Evolutionary conservation across 2,329 filamentous ascomycete genomes (phyloP).

Genomic region (Xylaria sp.): DNA sequence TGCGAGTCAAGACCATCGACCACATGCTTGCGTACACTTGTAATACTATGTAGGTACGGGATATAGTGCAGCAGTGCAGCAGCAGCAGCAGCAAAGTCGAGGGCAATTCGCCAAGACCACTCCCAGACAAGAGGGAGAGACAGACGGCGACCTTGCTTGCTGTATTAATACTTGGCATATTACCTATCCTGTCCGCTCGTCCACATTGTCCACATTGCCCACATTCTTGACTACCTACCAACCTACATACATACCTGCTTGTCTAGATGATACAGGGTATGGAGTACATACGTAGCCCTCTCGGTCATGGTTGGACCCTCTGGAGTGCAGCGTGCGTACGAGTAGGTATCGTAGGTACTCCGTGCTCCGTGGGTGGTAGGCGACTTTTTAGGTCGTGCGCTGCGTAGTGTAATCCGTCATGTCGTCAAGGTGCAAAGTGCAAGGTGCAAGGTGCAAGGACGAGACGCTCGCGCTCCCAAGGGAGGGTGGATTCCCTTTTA

Average conservation of each 20-base stretch:
- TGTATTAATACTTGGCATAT: not conserved
- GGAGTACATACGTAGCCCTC: not conserved
- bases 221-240: not conserved
- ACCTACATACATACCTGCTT: not conserved
- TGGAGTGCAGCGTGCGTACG: not conserved
- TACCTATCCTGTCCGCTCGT: not conserved
- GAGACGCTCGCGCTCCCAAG: not conserved
- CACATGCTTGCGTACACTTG: not conserved
- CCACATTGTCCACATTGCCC: not conserved
- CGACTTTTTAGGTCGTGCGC: too few species aligned
- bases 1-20: not conserved
- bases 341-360: not conserved
- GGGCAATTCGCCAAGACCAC: not conserved
- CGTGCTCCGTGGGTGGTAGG: not conserved
- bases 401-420: not conserved
- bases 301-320: not conserved
- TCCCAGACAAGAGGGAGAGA: not conserved
- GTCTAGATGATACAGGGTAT: not conserved
- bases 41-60: not conserved
- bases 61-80: not conserved
- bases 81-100: not conserved
- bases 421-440: not conserved
- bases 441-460: too few species aligned
- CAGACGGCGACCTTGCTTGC: not conserved
- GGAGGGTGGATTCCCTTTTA: slow-evolving; percentile 2